Evolutionary conservation across 495 filamentous ascomycete genomes (phyloP).

Genomic region (Penicillium odoratum): DNA sequence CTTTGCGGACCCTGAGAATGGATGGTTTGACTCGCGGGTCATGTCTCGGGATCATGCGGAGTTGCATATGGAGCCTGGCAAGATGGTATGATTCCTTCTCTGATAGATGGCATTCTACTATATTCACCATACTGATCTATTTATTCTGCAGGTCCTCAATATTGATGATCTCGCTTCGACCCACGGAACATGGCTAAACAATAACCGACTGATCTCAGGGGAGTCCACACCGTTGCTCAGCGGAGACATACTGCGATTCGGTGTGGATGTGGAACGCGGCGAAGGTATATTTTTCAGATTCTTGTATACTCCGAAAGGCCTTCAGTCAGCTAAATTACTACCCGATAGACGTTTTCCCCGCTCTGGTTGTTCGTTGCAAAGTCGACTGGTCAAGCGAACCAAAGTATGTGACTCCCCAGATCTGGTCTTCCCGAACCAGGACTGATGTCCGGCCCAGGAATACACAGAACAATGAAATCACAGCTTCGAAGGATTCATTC

Average conservation of each 20-base stretch:
- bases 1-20: conserved; percentile 56
- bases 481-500: not conserved
- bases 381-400: conserved; percentile 27
- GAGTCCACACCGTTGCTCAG: conserved; percentile 36
- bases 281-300: conserved; percentile 31
- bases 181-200: conserved; percentile 57
- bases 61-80: conserved; percentile 44
- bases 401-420: conserved; percentile 8
- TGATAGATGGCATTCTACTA: not conserved
- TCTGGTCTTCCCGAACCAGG: not conserved
- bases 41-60: conserved; percentile 79
- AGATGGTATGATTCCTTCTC: conserved; percentile 37
- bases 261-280: conserved; percentile 53
- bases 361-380: conserved; percentile 38
- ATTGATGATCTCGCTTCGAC: conserved; percentile 55
- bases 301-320: too few species aligned
- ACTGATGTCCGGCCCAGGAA: not conserved
- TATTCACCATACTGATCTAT: conserved; percentile 16
- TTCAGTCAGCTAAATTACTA: conserved; percentile 7
- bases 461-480: not conserved
- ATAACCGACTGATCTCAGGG: conserved; percentile 36
- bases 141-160: conserved; percentile 34
- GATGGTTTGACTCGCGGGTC: conserved; percentile 75
- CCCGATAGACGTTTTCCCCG: conserved; percentile 39
- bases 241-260: conserved; percentile 56